A percentile compares a stretch with the other conserved stretches of the same genome.
Evolutionary conservation across 1,139 yeast species (phyloP).

Genomic region (Candida tropicalis): DNA sequence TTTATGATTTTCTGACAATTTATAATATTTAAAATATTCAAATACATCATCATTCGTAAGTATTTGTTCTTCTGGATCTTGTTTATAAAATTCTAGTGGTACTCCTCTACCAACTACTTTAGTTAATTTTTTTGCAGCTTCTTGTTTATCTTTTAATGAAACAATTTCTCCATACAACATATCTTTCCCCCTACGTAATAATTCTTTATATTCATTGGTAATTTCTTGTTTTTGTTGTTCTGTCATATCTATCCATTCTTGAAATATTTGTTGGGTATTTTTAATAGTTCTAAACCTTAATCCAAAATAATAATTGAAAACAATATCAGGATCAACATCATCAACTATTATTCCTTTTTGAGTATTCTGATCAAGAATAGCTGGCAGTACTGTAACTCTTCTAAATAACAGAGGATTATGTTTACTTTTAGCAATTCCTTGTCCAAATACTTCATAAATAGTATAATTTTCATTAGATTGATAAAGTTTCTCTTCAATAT

Average conservation of each 20-base stretch:
- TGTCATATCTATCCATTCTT: slow-evolving; percentile 8
- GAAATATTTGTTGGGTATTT: background rate
- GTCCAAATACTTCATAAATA: slow-evolving; percentile 9
- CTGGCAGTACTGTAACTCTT: background rate
- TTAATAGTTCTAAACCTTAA: background rate
- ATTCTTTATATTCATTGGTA: slow-evolving; percentile 29
- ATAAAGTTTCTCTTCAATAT: slow-evolving; percentile 22
- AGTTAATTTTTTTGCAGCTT: background rate
- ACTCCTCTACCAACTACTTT: slow-evolving; percentile 1
- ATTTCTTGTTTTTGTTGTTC: slow-evolving; percentile 27
- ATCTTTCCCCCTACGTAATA: slow-evolving; percentile 33
- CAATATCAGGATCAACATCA: background rate
- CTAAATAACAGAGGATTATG: background rate
- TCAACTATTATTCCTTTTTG: slow-evolving; percentile 2
- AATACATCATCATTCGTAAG: background rate
- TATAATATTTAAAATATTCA: slow-evolving; percentile 4
- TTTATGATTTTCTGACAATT: slow-evolving; percentile 2
- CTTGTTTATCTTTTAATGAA: slow-evolving; percentile 19
- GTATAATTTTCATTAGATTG: background rate
- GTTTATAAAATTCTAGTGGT: background rate
- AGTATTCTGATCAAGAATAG: slow-evolving; percentile 3
- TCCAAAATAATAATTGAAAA: slow-evolving; percentile 10
- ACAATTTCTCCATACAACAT: slow-evolving; percentile 35
- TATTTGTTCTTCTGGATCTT: background rate
- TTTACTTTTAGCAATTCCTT: background rate